Evolutionary conservation across 202 grass and related monocot species (phyloP).

Genomic region (Carex arenaria): DNA sequence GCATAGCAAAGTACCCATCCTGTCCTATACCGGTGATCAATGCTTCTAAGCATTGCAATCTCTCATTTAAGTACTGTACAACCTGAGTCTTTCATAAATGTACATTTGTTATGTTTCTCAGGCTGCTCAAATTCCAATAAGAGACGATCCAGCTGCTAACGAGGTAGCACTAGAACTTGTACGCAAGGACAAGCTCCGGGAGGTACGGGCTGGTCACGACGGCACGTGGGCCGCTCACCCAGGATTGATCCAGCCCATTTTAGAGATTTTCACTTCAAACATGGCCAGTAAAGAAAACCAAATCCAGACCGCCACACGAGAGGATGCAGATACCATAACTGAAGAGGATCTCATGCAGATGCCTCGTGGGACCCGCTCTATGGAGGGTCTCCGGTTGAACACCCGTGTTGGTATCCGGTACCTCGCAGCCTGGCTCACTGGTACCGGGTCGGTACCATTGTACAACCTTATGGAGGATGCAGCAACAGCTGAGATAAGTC

Average conservation of each 20-base stretch:
- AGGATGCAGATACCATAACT: conserved; percentile 25
- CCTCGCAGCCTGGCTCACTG: conserved; percentile 71
- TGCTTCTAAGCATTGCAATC: neutral
- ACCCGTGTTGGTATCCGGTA: conserved; percentile 77
- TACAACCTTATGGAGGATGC: conserved; percentile 99
- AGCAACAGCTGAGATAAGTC: conserved; percentile 90
- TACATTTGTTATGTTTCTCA: conserved; percentile 17
- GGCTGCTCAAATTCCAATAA: conserved; percentile 98
- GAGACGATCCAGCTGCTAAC: conserved; percentile 63
- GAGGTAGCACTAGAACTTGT: conserved; percentile 80
- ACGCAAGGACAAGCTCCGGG: conserved; percentile 72
- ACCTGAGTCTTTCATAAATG: neutral
- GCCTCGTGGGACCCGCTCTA: conserved; percentile 47
- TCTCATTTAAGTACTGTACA: neutral
- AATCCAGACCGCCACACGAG: conserved; percentile 28
- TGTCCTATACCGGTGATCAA: neutral
- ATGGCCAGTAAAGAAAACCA: conserved; percentile 59
- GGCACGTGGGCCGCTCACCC: conserved; percentile 96
- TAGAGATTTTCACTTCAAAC: conserved; percentile 58
- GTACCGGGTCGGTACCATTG: conserved; percentile 70
- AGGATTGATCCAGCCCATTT: conserved; percentile 71
- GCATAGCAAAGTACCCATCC: neutral
- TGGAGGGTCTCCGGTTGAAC: conserved; percentile 84
- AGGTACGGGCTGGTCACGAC: conserved; percentile 77
- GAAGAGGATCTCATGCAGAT: conserved; percentile 71